These are phyloP conservation scores for Coemansia sp. DNA, from an alignment of 192 early-diverging fungal genomes.

Conservation along the genomic window DNA sequence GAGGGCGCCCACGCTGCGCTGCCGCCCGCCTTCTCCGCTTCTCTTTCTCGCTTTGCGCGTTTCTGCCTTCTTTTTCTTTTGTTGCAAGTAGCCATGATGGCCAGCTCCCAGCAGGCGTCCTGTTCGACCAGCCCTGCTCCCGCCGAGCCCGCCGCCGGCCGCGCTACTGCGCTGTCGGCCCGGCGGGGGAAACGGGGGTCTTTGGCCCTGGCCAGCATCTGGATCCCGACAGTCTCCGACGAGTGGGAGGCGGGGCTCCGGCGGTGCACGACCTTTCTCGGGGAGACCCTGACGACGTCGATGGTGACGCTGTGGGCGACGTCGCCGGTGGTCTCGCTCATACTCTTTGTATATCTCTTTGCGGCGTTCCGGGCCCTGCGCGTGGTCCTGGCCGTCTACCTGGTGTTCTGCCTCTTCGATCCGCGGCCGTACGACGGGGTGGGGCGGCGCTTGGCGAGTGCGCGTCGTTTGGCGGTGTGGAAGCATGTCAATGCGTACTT, in stretches of 20 bases:
- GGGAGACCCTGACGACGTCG: slow-evolving; percentile 29
- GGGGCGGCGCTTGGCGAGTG: slow-evolving; percentile 53
- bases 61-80: too few species aligned
- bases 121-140: too few species aligned
- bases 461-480: slow-evolving; percentile 61
- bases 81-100: too few species aligned
- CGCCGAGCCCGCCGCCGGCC: neutral
- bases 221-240: slow-evolving; percentile 6
- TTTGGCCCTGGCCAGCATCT: slow-evolving; percentile 6
- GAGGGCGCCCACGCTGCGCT: too few species aligned
- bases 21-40: too few species aligned
- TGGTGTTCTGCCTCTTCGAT: slow-evolving; percentile 71
- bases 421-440: slow-evolving; percentile 69
- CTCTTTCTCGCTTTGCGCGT: too few species aligned
- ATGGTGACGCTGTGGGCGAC: slow-evolving; percentile 42
- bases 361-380: slow-evolving; percentile 50
- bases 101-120: too few species aligned
- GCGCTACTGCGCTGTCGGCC: neutral
- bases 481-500: slow-evolving; percentile 75
- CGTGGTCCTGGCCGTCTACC: slow-evolving; percentile 63
- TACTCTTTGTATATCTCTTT: slow-evolving; percentile 60
- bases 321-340: slow-evolving; percentile 30
- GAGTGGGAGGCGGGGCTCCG: slow-evolving; percentile 14
- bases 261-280: slow-evolving; percentile 12
- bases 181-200: neutral